Conservation (phyloP, 306 rosid genomes). For the Canavalia gladiata region DNA sequence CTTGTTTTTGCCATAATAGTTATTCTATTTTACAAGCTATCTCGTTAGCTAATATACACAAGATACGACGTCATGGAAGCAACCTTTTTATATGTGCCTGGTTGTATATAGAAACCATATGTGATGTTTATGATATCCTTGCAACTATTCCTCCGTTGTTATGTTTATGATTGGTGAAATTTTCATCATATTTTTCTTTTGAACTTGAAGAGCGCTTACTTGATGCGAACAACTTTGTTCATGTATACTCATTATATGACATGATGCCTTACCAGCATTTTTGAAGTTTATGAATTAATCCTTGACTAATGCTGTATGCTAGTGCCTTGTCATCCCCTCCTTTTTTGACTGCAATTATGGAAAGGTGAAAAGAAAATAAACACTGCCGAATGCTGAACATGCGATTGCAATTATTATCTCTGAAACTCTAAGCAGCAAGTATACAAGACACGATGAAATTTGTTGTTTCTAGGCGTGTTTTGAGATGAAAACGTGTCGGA, state of each 20-base stretch:
- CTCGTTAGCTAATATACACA: constrained; percentile 48
- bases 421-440: neutral
- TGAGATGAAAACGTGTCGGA: neutral
- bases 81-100: constrained; percentile 39
- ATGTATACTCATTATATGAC: constrained; percentile 11
- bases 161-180: constrained; percentile 33
- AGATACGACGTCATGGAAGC: constrained; percentile 32
- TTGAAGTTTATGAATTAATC: constrained; percentile 18
- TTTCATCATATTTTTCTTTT: constrained; percentile 7
- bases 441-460: neutral
- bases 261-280: constrained; percentile 20
- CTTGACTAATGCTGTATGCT: neutral
- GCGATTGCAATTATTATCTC: neutral
- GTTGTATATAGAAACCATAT: constrained; percentile 53
- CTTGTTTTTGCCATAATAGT: constrained; percentile 69
- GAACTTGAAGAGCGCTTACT: constrained; percentile 19
- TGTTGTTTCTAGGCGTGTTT: neutral
- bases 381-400: neutral
- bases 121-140: constrained; percentile 4
- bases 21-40: constrained; percentile 72
- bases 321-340: neutral
- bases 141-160: constrained; percentile 30
- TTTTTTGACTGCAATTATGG: neutral
- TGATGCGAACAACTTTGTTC: constrained; percentile 21
- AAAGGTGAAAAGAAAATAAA: neutral